Evolutionary conservation across 148 eudicot genomes (phyloP).

Genomic region (Mesembryanthemum crystallinum): DNA sequence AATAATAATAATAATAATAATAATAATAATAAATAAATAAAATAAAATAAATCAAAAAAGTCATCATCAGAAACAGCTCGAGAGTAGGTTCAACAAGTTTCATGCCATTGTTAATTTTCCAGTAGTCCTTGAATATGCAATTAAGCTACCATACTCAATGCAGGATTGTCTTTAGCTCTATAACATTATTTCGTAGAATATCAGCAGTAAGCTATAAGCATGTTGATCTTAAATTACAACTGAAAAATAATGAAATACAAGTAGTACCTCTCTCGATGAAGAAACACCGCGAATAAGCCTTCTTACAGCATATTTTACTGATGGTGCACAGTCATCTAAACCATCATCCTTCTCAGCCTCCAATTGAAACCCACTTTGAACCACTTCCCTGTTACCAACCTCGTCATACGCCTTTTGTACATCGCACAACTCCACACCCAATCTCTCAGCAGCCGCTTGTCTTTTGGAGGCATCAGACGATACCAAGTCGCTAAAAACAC

Average conservation of each 20-base stretch:
- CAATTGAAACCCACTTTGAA: constrained; percentile 48
- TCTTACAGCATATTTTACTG: constrained; percentile 81
- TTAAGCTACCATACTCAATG: neutral
- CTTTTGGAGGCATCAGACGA: constrained; percentile 53
- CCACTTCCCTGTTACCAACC: constrained; percentile 41
- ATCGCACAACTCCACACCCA: constrained; percentile 63
- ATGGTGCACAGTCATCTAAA: constrained; percentile 75
- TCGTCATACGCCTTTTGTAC: constrained; percentile 67
- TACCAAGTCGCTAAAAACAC: constrained; percentile 63
- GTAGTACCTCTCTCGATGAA: constrained; percentile 75
- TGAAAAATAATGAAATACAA: neutral
- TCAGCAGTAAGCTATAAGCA: neutral
- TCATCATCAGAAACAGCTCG: too few relatives aligned
- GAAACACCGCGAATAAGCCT: constrained; percentile 94
- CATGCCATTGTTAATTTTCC: too few relatives aligned
- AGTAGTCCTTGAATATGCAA: neutral
- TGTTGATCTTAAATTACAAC: too few relatives aligned
- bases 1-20: too few relatives aligned
- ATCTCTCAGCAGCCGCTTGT: constrained; percentile 67
- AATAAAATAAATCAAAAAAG: too few relatives aligned
- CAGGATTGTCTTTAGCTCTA: neutral
- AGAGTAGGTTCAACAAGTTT: too few relatives aligned
- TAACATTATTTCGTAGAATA: neutral
- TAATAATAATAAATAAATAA: too few relatives aligned
- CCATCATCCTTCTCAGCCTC: constrained; percentile 96